Percentiles rank a stretch among this genome's conserved stretches.
Conservation (phyloP, 2,329 filamentous ascomycete species). For the Aspergillus phoenicis region DNA sequence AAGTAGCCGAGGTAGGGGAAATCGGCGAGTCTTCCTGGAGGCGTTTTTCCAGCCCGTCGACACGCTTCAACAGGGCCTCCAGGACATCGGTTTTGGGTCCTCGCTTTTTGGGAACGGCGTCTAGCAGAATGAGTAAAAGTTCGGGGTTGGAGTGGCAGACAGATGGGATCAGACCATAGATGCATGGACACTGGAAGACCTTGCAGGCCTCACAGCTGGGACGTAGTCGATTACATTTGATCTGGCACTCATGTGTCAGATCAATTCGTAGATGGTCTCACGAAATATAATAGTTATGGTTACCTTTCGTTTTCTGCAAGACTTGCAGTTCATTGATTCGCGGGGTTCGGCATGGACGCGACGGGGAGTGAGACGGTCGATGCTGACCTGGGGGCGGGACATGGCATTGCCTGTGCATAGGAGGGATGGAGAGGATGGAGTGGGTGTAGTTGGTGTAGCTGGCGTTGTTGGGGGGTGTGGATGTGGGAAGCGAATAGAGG, state of each 20-base stretch:
- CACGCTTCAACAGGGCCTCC: conserved; percentile 79
- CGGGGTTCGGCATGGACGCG: conserved; percentile 74
- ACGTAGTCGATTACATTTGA: conserved; percentile 85
- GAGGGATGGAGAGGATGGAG: neutral
- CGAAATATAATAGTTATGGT: conserved; percentile 20
- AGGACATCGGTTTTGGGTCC: conserved; percentile 88
- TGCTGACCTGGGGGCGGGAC: conserved; percentile 76
- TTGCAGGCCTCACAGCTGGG: conserved; percentile 87
- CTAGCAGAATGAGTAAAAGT: conserved; percentile 36
- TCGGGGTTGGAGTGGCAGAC: neutral
- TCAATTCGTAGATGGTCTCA: neutral
- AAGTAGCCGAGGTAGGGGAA: conserved; percentile 49
- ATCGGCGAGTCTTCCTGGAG: conserved; percentile 64
- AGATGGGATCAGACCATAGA: conserved; percentile 69
- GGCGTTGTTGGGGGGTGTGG: too few relatives aligned
- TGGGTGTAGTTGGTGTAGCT: too few relatives aligned
- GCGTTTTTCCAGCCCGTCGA: conserved; percentile 80
- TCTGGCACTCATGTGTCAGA: conserved; percentile 54
- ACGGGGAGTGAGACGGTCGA: conserved; percentile 73
- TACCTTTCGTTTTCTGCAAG: conserved; percentile 89
- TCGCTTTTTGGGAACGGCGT: conserved; percentile 86
- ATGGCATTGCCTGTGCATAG: conserved; percentile 45
- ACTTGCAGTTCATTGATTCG: conserved; percentile 96
- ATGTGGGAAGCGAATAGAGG: neutral
- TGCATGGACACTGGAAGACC: conserved; percentile 83